Evolutionary conservation across 306 rosid species (phyloP).

Genomic region (Prunus campanulata): DNA sequence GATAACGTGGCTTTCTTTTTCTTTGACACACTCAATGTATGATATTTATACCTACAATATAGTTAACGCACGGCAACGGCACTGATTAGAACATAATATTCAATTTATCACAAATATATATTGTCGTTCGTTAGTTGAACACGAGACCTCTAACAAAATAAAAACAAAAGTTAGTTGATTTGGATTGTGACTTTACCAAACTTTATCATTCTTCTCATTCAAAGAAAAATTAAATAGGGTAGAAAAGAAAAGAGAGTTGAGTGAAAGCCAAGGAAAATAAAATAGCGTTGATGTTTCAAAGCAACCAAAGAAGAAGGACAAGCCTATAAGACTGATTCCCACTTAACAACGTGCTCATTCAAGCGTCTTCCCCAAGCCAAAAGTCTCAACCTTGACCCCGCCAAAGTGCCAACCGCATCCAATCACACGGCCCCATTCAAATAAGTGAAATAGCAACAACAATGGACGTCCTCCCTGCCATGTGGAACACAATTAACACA

Average conservation of each 20-base stretch:
- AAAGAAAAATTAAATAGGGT: too few species aligned
- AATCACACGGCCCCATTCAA: neutral
- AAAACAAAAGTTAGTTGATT: too few species aligned
- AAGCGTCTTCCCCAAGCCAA: neutral
- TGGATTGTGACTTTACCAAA: neutral
- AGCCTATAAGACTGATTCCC: neutral
- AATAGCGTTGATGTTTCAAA: too few species aligned
- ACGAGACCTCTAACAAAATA: too few species aligned
- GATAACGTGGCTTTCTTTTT: neutral
- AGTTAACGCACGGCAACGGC: too few species aligned
- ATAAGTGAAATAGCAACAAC: neutral
- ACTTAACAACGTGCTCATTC: neutral
- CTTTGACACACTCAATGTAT: too few species aligned
- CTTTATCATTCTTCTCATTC: too few species aligned
- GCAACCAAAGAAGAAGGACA: neutral
- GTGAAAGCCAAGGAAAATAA: neutral
- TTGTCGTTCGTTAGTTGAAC: too few species aligned
- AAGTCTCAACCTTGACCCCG: neutral
- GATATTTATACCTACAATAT: too few species aligned
- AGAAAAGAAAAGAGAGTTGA: neutral
- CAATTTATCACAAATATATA: too few species aligned
- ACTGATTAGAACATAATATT: too few species aligned
- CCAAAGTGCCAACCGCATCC: neutral
- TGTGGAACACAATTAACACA: neutral
- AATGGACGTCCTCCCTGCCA: neutral